Conservation (phyloP, 805 yeast genomes). For the Cyberlindnera xylosilytica region DNA sequence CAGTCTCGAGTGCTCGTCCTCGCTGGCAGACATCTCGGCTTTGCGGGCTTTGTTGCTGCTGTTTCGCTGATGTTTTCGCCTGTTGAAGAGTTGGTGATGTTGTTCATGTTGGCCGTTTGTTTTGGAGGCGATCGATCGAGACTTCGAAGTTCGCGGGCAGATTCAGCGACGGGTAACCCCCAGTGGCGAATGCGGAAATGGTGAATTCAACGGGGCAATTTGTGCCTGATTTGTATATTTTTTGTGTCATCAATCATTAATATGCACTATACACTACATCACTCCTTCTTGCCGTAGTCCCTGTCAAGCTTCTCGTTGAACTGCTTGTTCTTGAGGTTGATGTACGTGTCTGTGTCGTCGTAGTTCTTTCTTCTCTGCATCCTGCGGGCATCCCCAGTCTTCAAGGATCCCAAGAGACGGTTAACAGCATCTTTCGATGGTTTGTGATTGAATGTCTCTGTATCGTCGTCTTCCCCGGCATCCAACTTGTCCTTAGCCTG, state of each 20-base stretch:
- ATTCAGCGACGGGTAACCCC: slow-evolving; percentile 1
- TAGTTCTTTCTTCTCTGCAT: slow-evolving; percentile 38
- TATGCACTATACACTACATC: no score
- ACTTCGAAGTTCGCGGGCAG: not conserved
- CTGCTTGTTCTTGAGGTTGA: slow-evolving; percentile 71
- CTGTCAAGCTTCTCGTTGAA: slow-evolving; percentile 68
- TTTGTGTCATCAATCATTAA: not conserved
- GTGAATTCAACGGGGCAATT: no score
- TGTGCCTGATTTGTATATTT: not conserved
- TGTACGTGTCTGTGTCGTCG: slow-evolving; percentile 33
- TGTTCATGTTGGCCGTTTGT: not conserved
- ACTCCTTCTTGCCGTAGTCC: slow-evolving; percentile 9
- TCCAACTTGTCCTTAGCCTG: slow-evolving; percentile 14
- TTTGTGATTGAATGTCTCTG: slow-evolving; percentile 23
- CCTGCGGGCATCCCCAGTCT: slow-evolving; percentile 26
- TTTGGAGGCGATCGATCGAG: not conserved
- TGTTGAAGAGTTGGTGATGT: not conserved
- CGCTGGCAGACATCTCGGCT: slow-evolving; percentile 18
- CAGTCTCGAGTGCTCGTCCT: slow-evolving; percentile 5
- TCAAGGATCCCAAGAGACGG: slow-evolving; percentile 29
- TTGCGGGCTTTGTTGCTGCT: not conserved
- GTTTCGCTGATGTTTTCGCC: not conserved
- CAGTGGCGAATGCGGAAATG: no score
- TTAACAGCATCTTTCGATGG: slow-evolving; percentile 37
- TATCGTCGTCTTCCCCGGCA: slow-evolving; percentile 18